Evolutionary conservation across 345 rosid genomes (phyloP).

Genomic region (Moringa oleifera): DNA sequence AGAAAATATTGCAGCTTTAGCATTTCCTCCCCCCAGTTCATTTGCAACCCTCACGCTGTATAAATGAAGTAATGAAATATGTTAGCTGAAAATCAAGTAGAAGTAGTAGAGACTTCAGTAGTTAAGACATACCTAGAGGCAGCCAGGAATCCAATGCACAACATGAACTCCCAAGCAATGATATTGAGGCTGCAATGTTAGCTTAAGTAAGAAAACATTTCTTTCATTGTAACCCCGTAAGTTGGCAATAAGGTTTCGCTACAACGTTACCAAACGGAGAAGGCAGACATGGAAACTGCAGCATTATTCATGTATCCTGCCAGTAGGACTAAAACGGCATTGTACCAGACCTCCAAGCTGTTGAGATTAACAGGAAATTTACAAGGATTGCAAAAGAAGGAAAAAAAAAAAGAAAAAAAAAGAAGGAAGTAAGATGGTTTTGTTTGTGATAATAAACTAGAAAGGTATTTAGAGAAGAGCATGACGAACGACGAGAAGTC

Average conservation of each 20-base stretch:
- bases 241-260: neutral
- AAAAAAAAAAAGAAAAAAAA: neutral
- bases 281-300: slow-evolving; percentile 70
- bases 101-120: no score
- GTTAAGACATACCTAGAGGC: slow-evolving; percentile 47
- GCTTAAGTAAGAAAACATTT: neutral
- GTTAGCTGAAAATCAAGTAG: no score
- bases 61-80: neutral
- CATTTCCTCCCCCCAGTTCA: slow-evolving; percentile 37
- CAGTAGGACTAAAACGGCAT: slow-evolving; percentile 52
- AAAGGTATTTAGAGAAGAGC: neutral
- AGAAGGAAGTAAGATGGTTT: neutral
- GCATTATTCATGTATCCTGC: slow-evolving; percentile 61
- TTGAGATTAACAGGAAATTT: neutral
- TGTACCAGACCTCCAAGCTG: slow-evolving; percentile 85
- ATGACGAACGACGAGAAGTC: neutral
- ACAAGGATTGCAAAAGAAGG: neutral
- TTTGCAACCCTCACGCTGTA: slow-evolving; percentile 37
- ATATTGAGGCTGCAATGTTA: slow-evolving; percentile 51
- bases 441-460: neutral
- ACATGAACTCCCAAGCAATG: slow-evolving; percentile 76
- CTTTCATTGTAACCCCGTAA: neutral
- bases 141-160: slow-evolving; percentile 66
- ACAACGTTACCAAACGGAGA: slow-evolving; percentile 60
- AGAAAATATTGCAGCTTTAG: slow-evolving; percentile 28